Evolutionary conservation across 2,329 filamentous ascomycete genomes (phyloP).

Genomic region (Neodidymelliopsis sp.): DNA sequence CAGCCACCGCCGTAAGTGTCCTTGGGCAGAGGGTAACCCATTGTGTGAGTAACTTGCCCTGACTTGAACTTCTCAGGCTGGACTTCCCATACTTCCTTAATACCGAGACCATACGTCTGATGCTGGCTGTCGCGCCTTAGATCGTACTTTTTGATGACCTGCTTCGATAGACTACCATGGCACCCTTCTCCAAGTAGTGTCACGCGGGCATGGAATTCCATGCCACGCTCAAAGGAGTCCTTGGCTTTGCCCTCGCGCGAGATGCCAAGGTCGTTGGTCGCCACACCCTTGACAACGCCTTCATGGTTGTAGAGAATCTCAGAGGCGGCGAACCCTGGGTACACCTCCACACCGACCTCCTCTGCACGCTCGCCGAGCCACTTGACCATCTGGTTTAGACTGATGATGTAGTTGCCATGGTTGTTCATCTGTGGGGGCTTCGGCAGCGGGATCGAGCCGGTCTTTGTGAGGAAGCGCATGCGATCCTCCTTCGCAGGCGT

Average conservation of each 20-base stretch:
- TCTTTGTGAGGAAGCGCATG: slow-evolving; percentile 94
- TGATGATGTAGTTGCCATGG: slow-evolving; percentile 96
- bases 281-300: slow-evolving; percentile 90
- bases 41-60: slow-evolving; percentile 84
- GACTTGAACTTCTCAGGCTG: slow-evolving; percentile 90
- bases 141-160: slow-evolving; percentile 93
- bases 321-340: slow-evolving; percentile 92
- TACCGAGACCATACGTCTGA: slow-evolving; percentile 91
- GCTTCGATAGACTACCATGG: slow-evolving; percentile 93
- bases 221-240: slow-evolving; percentile 90
- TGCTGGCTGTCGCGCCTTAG: slow-evolving; percentile 86
- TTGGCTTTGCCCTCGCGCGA: slow-evolving; percentile 83
- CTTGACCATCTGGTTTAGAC: slow-evolving; percentile 91
- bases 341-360: slow-evolving; percentile 93
- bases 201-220: slow-evolving; percentile 95
- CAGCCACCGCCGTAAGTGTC: slow-evolving; percentile 97
- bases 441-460: slow-evolving; percentile 77
- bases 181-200: slow-evolving; percentile 95
- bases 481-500: slow-evolving; percentile 84
- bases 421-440: slow-evolving; percentile 98
- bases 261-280: slow-evolving; percentile 93
- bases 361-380: slow-evolving; percentile 98
- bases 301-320: slow-evolving; percentile 88
- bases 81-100: slow-evolving; percentile 98
- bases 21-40: slow-evolving; percentile 88